These are phyloP conservation scores for Vanrija sp. DNA, from an alignment of 1,284 basidiomycete species.

Conservation along the genomic window DNA sequence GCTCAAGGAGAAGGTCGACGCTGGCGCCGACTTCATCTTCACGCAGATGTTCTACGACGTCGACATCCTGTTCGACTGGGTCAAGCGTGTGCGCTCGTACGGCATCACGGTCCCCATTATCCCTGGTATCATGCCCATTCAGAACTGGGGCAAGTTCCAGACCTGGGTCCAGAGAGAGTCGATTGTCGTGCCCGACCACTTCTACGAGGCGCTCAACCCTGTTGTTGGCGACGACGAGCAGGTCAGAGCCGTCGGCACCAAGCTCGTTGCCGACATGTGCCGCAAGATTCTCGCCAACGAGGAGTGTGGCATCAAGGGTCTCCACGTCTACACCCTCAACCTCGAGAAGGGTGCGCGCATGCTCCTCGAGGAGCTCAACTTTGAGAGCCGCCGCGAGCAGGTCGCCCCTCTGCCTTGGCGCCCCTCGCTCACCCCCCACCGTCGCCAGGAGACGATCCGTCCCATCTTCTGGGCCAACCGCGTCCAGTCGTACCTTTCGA, in stretches of 20 bases:
- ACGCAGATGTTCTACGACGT: slow-evolving; percentile 98
- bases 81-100: slow-evolving; percentile 70
- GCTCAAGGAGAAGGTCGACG: slow-evolving; percentile 87
- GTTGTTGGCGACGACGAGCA: slow-evolving; percentile 88
- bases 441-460: slow-evolving; percentile 81
- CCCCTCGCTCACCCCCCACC: slow-evolving; percentile 84
- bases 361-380: slow-evolving; percentile 79
- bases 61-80: slow-evolving; percentile 79
- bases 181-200: slow-evolving; percentile 73
- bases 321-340: slow-evolving; percentile 99
- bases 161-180: slow-evolving; percentile 85
- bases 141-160: slow-evolving; percentile 95
- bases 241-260: slow-evolving; percentile 82
- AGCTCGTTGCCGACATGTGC: slow-evolving; percentile 84
- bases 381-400: slow-evolving; percentile 78
- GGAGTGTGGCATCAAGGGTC: slow-evolving; percentile 72
- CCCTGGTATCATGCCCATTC: slow-evolving; percentile 89
- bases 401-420: slow-evolving; percentile 89
- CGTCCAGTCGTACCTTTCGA: slow-evolving; percentile 81
- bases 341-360: slow-evolving; percentile 91
- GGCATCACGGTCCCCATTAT: slow-evolving; percentile 93
- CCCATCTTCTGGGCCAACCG: slow-evolving; percentile 89
- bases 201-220: slow-evolving; percentile 78
- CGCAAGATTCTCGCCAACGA: slow-evolving; percentile 66
- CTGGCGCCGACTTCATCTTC: slow-evolving; percentile 91